Evolutionary conservation across 805 yeast genomes (phyloP).

Genomic region (Candida tallmaniae): DNA sequence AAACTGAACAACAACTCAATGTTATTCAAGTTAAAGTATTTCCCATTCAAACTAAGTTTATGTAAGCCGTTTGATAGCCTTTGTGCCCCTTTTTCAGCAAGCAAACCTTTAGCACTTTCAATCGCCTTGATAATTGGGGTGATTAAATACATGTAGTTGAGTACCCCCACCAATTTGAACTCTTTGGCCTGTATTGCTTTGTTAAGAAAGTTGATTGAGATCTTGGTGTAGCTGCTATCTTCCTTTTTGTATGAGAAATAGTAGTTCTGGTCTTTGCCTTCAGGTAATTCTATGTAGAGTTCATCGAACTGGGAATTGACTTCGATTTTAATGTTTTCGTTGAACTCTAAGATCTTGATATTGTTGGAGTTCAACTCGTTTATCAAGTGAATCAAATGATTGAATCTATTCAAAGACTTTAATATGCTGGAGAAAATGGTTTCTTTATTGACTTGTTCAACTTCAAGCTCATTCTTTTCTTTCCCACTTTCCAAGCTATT

Average conservation of each 20-base stretch:
- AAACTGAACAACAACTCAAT: constrained; percentile 29
- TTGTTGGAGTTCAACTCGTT: constrained; percentile 27
- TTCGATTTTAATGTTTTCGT: constrained; percentile 24
- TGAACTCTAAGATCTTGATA: constrained; percentile 23
- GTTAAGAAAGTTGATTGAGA: constrained; percentile 14
- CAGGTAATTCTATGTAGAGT: constrained; percentile 17
- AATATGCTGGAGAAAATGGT: constrained; percentile 23
- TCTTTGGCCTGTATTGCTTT: constrained; percentile 10
- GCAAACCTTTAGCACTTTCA: constrained; percentile 12
- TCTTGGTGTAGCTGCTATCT: constrained; percentile 11
- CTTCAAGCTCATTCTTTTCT: constrained; percentile 3
- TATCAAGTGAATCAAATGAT: constrained; percentile 27
- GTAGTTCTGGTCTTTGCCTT: constrained; percentile 9
- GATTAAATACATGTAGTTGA: constrained; percentile 29
- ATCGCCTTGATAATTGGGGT: constrained; percentile 26
- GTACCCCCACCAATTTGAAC: constrained; percentile 23
- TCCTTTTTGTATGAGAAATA: constrained; percentile 9
- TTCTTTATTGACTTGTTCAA: constrained; percentile 1
- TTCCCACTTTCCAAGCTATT: constrained; percentile 9
- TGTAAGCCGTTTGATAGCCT: constrained; percentile 27
- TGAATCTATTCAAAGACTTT: constrained; percentile 25
- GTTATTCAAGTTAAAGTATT: constrained; percentile 24
- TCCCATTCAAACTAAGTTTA: constrained; percentile 28
- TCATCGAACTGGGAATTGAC: constrained; percentile 21
- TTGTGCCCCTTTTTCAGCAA: constrained; percentile 9